Percentiles rank a stretch among this genome's conserved stretches.
Evolutionary conservation across 2,329 filamentous ascomycete species (phyloP).

Genomic region (Diaporthe humulicola): DNA sequence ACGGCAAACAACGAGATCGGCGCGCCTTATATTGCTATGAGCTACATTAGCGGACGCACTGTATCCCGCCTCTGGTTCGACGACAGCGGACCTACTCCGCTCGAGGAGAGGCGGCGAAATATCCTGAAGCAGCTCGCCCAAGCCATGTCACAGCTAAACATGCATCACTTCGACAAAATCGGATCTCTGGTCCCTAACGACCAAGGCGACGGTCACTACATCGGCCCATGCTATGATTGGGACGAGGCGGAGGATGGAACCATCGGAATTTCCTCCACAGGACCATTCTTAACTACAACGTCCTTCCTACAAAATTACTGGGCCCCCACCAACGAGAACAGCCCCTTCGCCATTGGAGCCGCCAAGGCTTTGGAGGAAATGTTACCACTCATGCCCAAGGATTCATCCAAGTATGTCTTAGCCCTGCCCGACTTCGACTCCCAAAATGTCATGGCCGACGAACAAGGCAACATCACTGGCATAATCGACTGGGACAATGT

Average conservation of each 20-base stretch:
- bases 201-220: neutral
- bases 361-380: neutral
- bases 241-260: neutral
- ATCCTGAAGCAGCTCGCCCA: neutral
- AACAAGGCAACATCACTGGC: neutral
- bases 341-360: neutral
- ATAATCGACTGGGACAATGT: neutral
- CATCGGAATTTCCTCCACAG: neutral
- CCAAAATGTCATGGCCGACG: neutral
- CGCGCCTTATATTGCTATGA: neutral
- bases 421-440: neutral
- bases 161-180: neutral
- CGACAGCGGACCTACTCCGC: neutral
- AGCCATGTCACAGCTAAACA: neutral
- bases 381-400: neutral
- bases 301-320: neutral
- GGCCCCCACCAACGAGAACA: neutral
- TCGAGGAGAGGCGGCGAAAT: neutral
- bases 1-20: conserved; percentile 1
- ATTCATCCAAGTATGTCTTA: neutral
- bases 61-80: neutral
- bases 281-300: neutral
- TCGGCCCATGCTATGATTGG: neutral
- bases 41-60: neutral
- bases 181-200: neutral